Conservation (phyloP, 2,329 filamentous ascomycete species). For the Colletotrichum sp. region DNA sequence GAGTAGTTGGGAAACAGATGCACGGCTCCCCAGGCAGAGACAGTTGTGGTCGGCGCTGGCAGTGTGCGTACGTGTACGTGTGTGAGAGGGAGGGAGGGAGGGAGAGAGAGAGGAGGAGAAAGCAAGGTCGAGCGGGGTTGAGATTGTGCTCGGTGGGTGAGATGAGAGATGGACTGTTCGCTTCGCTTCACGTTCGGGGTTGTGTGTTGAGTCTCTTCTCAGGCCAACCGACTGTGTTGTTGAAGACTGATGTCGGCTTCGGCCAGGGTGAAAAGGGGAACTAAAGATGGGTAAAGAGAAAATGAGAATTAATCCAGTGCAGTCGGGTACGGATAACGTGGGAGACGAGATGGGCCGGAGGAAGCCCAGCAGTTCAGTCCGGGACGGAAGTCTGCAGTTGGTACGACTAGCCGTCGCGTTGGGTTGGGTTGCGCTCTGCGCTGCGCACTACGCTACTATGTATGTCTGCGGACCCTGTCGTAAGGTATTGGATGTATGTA, state of each 20-base stretch:
- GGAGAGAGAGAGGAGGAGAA: constrained; percentile 6
- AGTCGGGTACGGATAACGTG: neutral
- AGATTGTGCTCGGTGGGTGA: neutral
- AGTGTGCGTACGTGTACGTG: neutral
- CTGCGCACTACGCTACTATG: neutral
- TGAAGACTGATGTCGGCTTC: neutral
- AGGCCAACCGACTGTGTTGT: neutral
- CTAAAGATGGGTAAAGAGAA: constrained; percentile 5
- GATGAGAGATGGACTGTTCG: neutral
- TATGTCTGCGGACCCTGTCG: neutral
- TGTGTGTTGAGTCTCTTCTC: neutral
- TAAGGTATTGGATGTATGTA: neutral
- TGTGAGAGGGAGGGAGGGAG: neutral
- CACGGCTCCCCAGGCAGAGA: neutral
- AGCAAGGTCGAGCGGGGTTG: constrained; percentile 18
- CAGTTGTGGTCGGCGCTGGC: neutral
- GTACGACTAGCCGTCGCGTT: neutral
- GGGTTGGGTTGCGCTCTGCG: neutral
- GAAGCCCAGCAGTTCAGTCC: neutral
- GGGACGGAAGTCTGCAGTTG: neutral
- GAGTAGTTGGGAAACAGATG: neutral
- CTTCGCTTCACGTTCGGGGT: neutral
- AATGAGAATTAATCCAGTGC: neutral
- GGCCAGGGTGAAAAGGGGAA: neutral
- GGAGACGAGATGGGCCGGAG: neutral